Base-by-base conservation (phyloP, 257 asterid genomes). In the Schizonepeta tenuifolia region DNA sequence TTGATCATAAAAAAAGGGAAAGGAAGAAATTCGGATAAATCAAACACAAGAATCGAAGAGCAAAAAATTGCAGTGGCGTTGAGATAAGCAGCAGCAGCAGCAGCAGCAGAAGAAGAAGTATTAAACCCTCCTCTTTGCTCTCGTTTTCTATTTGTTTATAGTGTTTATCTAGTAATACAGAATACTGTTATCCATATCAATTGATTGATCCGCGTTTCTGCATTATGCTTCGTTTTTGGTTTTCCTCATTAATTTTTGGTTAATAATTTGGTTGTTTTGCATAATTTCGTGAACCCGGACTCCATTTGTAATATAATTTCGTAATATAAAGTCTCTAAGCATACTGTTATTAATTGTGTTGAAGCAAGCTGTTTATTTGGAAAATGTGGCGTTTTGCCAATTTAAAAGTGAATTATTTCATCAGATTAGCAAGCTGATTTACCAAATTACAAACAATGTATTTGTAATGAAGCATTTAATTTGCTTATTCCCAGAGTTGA, bases 61-160 rank as follows among this genome's bases (percentile, higher is more conserved):
- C 49, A 41, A 35, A 54, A 47, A 74, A 24, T 69, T 56, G 64
- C 44, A 2, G 69, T 55, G 63, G 28, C 31, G 36, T 14, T 44
- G n/a, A 59, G 75, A n/a, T 36, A 66, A 53, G 46, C 78, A 71
- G 64, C 64, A 61, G 31, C 49, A 44, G 35, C 75, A 76, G n/a
- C n/a, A 53, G 46, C 78, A 71, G 64, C 64, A 61, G 31, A 28
- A 44, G 35, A 73, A 76, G 60, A 31, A 71, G 72, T 68, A 65
- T 9, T 46, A 54, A 67, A 55, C 65, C 70, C 67, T 51, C 24
- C 57, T 51, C 46, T 24, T 66, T 8, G 46, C 67, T 51, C 43
- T 76, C 9, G 70, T 63, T 53, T 71, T 49, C 31, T 15, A 18
- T 33, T 49, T 21, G 13, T 15, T 59, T 70, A 3, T 15, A 18